A percentile compares a stretch with the other conserved stretches of the same genome.
phyloP scores from a whole-genome alignment of 768 basidiomycete genomes.

The Leccinum fibrillosum region DNA sequence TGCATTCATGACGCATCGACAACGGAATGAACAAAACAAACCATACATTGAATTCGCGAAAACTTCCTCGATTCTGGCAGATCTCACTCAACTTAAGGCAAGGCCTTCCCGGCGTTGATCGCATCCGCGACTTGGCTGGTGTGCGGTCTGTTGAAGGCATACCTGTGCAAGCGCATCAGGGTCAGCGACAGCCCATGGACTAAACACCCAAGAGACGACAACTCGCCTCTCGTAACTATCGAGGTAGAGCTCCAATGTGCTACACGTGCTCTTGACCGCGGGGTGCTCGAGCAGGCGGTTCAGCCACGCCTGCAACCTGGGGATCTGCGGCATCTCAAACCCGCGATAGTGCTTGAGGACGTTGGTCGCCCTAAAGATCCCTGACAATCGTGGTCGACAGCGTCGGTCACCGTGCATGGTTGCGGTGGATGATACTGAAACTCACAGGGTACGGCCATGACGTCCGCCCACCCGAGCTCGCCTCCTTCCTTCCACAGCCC shows the following conservation, averaged over 20 bases:
- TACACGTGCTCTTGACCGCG: conserved; percentile 64
- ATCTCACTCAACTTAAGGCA: conserved; percentile 41
- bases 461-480: conserved; percentile 59
- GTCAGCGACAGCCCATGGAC: not conserved
- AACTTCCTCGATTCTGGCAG: no score
- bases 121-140: conserved; percentile 75
- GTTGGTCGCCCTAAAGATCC: conserved; percentile 64
- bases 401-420: not conserved
- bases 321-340: conserved; percentile 51
- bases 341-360: conserved; percentile 67
- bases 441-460: conserved; percentile 71
- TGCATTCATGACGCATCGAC: not conserved
- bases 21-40: not conserved
- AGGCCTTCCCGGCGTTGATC: conserved; percentile 60
- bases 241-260: conserved; percentile 61
- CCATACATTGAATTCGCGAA: not conserved
- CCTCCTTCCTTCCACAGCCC: conserved; percentile 62
- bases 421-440: conserved; percentile 2
- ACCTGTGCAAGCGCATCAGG: conserved; percentile 37
- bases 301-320: conserved; percentile 52
- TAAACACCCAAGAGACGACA: not conserved
- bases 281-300: conserved; percentile 55
- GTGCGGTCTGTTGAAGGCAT: conserved; percentile 74
- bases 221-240: conserved; percentile 69
- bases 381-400: conserved; percentile 30